phyloP scores from a whole-genome alignment of 1,284 basidiomycete species.

The Tilletia indica region DNA sequence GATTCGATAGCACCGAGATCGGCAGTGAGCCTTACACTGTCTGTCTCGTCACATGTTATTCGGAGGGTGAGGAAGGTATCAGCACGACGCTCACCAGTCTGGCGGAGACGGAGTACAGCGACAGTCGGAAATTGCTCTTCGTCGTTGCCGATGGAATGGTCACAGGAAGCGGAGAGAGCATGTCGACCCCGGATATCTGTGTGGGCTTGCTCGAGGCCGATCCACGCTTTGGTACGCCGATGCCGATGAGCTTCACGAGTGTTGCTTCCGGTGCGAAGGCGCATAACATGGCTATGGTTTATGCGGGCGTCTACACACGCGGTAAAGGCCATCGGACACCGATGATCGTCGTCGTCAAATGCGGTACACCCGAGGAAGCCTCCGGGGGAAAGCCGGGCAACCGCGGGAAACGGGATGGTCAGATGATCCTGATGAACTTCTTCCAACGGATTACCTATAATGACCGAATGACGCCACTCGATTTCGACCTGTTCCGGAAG shows the following conservation, averaged over 20 bases:
- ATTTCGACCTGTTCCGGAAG: constrained; percentile 97
- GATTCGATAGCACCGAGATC: constrained; percentile 39
- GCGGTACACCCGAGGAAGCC: constrained; percentile 73
- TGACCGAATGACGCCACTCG: constrained; percentile 94
- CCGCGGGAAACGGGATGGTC: constrained; percentile 96
- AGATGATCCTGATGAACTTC: constrained; percentile 99
- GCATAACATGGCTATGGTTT: constrained; percentile 94
- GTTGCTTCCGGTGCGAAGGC: constrained; percentile 84
- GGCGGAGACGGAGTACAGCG: constrained; percentile 83
- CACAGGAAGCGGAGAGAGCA: constrained; percentile 90
- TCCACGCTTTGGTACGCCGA: constrained; percentile 90
- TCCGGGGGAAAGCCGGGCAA: constrained; percentile 92
- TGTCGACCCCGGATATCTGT: constrained; percentile 93
- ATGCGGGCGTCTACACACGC: constrained; percentile 89
- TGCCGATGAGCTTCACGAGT: constrained; percentile 88
- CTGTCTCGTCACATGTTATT: constrained; percentile 95
- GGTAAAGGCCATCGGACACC: constrained; percentile 79
- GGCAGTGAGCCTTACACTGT: constrained; percentile 79
- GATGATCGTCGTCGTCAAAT: constrained; percentile 94
- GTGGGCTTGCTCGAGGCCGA: constrained; percentile 89
- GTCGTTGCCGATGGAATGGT: constrained; percentile 99
- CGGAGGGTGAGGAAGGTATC: constrained; percentile 89
- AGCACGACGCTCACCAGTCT: constrained; percentile 90
- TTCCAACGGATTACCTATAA: constrained; percentile 98
- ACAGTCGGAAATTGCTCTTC: constrained; percentile 85